Conservation (phyloP, 2,329 filamentous ascomycete species). For the Albophoma yamanashiensis region DNA sequence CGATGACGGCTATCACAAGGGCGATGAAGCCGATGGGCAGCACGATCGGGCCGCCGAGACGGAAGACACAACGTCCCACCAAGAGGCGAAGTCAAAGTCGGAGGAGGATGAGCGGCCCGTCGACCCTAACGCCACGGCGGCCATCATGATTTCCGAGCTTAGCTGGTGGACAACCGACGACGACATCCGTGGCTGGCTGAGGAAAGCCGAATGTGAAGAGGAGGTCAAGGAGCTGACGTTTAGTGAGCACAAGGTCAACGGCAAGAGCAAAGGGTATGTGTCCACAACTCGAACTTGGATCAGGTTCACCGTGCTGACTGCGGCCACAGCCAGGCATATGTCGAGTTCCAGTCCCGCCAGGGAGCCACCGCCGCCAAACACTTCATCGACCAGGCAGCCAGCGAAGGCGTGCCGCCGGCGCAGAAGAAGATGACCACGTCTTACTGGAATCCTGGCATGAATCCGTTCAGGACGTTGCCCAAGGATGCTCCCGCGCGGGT, state of each 20-base stretch:
- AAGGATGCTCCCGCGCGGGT: conserved; percentile 65
- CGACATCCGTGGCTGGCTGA: conserved; percentile 79
- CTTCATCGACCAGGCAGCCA: conserved; percentile 56
- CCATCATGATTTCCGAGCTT: conserved; percentile 78
- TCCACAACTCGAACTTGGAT: neutral
- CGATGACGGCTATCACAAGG: conserved; percentile 26
- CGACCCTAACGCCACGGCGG: conserved; percentile 51
- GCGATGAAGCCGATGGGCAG: conserved; percentile 17
- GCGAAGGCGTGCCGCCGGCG: conserved; percentile 38
- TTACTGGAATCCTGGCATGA: conserved; percentile 66
- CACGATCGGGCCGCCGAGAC: conserved; percentile 9
- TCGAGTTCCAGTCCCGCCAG: conserved; percentile 76
- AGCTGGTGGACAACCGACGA: conserved; percentile 98
- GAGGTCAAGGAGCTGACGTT: conserved; percentile 91
- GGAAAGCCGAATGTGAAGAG: conserved; percentile 67
- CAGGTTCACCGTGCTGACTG: neutral
- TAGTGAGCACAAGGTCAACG: conserved; percentile 97
- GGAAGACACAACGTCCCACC: conserved; percentile 13
- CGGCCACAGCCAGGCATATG: conserved; percentile 55
- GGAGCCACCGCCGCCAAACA: conserved; percentile 80
- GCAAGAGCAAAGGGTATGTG: conserved; percentile 90
- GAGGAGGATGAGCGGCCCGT: conserved; percentile 47
- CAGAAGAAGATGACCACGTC: conserved; percentile 64
- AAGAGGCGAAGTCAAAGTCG: conserved; percentile 51
- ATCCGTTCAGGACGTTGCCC: conserved; percentile 83